Percentiles rank a stretch among this genome's conserved stretches.
Evolutionary conservation across 2,329 filamentous ascomycete species (phyloP).

Genomic region (Colletotrichum sp.): DNA sequence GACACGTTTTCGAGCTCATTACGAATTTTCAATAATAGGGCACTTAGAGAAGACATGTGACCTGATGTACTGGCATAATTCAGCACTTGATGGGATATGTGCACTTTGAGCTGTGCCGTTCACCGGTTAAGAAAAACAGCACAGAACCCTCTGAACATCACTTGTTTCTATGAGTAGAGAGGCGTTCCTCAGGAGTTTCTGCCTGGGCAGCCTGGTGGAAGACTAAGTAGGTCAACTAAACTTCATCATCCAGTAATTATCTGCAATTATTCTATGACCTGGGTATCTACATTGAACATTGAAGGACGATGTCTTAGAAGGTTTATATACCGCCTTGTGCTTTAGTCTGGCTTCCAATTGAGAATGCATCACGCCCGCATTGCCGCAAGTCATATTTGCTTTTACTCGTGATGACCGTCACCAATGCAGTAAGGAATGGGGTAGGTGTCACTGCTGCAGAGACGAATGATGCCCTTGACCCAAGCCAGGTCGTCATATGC

Average conservation of each 20-base stretch:
- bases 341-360: neutral
- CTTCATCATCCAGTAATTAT: neutral
- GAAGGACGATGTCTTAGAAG: neutral
- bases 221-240: neutral
- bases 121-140: no score
- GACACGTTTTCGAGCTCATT: no score
- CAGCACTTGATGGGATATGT: no score
- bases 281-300: neutral
- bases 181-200: no score
- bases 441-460: slow-evolving; percentile 39
- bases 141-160: no score
- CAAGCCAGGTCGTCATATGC: slow-evolving; percentile 35
- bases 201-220: no score
- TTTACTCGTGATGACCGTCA: slow-evolving; percentile 25
- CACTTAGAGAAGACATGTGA: no score
- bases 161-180: no score
- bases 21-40: no score
- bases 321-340: neutral
- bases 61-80: no score
- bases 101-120: no score
- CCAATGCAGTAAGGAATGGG: slow-evolving; percentile 42
- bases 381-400: neutral
- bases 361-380: neutral
- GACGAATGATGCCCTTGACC: slow-evolving; percentile 42
- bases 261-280: neutral